These are phyloP conservation scores for Pestalotiopsis sp. DNA, from an alignment of 2,329 filamentous ascomycete species.

Conservation along the genomic window DNA sequence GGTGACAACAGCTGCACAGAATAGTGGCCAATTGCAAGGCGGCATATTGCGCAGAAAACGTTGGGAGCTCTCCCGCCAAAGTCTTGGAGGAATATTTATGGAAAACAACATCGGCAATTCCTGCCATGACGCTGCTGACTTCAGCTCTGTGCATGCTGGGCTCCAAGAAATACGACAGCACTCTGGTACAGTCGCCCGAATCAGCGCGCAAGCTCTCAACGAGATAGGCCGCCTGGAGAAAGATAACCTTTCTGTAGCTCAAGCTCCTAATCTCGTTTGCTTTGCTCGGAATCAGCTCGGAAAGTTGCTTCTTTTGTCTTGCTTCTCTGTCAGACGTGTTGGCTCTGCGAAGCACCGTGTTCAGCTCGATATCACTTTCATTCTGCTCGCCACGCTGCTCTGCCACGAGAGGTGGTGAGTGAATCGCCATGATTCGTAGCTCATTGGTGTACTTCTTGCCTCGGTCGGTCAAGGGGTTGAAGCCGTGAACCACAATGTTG, in stretches of 20 bases:
- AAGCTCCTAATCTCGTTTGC: conserved; percentile 79
- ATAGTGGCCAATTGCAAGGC: conserved; percentile 84
- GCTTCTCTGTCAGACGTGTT: conserved; percentile 78
- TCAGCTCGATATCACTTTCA: conserved; percentile 96
- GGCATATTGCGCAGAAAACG: conserved; percentile 90
- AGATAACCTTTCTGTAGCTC: conserved; percentile 89
- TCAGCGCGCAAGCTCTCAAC: conserved; percentile 87
- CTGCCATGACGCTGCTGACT: conserved; percentile 67
- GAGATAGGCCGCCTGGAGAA: conserved; percentile 86
- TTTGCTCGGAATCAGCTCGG: conserved; percentile 73
- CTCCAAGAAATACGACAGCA: conserved; percentile 92
- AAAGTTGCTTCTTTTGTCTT: conserved; percentile 79
- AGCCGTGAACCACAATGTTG: conserved; percentile 94
- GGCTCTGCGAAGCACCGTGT: conserved; percentile 87
- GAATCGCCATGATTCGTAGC: conserved; percentile 80
- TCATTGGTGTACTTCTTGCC: conserved; percentile 76
- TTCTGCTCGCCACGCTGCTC: conserved; percentile 87
- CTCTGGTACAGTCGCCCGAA: conserved; percentile 86
- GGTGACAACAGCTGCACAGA: conserved; percentile 89
- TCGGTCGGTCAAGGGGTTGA: conserved; percentile 73
- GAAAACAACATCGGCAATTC: conserved; percentile 69
- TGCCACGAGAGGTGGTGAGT: conserved; percentile 85
- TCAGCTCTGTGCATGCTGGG: conserved; percentile 74
- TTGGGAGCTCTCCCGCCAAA: conserved; percentile 68
- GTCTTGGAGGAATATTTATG: conserved; percentile 80